Conservation (phyloP, 768 basidiomycete species). For the Pleurotus salmoneostramineus region DNA sequence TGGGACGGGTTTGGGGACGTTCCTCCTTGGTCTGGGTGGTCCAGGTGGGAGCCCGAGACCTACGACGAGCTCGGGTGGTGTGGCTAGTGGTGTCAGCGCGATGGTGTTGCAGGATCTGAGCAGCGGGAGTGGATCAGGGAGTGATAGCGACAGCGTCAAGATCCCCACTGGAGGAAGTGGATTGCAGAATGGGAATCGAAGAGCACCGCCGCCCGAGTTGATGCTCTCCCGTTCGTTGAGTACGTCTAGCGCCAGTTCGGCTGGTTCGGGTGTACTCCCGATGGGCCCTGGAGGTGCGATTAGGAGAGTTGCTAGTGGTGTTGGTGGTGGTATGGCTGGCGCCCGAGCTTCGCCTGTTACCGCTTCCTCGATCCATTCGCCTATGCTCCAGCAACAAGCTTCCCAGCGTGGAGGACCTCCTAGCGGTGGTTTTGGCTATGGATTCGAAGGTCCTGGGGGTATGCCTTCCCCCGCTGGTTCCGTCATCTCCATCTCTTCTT, state of each 20-base stretch:
- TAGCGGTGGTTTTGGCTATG: neutral
- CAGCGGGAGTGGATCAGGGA: neutral
- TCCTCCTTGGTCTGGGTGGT: neutral
- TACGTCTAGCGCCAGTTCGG: neutral
- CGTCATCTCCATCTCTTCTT: neutral
- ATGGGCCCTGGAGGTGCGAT: neutral
- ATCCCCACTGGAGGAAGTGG: constrained; percentile 24
- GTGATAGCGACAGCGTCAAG: neutral
- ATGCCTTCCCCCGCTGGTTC: neutral
- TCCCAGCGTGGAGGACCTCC: too few relatives aligned
- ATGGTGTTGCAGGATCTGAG: neutral
- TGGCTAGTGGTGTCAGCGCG: neutral
- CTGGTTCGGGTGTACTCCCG: neutral
- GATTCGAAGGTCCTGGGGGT: neutral
- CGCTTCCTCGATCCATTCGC: neutral
- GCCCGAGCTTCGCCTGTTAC: neutral
- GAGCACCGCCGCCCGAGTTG: neutral
- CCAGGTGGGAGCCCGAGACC: neutral
- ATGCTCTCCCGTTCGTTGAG: neutral
- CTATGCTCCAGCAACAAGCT: neutral
- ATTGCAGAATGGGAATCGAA: constrained; percentile 9
- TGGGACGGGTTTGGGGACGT: neutral
- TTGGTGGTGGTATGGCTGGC: too few relatives aligned
- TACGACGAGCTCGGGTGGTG: neutral
- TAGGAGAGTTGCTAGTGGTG: neutral